Percentiles rank a stretch among this genome's conserved stretches.
Conservation (phyloP, 352 stramenopile genomes). For the Phytophthora pseudosyringae region DNA sequence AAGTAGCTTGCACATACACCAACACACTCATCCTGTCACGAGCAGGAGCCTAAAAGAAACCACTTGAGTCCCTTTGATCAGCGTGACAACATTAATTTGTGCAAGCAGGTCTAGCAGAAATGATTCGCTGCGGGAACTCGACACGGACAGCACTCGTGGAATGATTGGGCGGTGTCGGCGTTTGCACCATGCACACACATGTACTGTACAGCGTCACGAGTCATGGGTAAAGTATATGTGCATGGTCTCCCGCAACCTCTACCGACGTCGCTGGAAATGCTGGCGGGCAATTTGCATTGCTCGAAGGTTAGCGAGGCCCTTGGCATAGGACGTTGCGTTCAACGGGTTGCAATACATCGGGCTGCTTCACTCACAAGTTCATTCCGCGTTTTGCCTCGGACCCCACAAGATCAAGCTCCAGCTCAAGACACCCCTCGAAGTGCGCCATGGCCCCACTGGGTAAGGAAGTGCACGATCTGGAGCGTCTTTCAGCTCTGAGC, state of each 20-base stretch:
- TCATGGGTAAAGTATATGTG: too few relatives aligned
- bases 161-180: conserved; percentile 4
- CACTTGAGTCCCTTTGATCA: conserved; percentile 2
- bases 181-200: neutral
- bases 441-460: conserved; percentile 9
- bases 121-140: conserved; percentile 7
- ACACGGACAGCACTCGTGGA: neutral
- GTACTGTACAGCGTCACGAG: neutral
- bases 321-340: neutral
- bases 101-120: neutral
- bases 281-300: too few relatives aligned
- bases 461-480: conserved; percentile 16
- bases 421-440: neutral
- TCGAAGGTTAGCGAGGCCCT: too few relatives aligned
- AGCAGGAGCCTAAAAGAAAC: conserved; percentile 4
- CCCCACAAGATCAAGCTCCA: neutral
- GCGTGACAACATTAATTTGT: conserved; percentile 10
- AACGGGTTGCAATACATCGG: neutral
- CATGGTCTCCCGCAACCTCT: too few relatives aligned
- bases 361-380: neutral
- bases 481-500: conserved; percentile 19
- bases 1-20: neutral
- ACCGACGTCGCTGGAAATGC: too few relatives aligned
- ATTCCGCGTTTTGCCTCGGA: conserved; percentile 14
- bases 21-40: neutral